A percentile compares a stretch with the other conserved stretches of the same genome.
phyloP scores from a whole-genome alignment of 129 eudicot genomes.

The Tanacetum coccineum region DNA sequence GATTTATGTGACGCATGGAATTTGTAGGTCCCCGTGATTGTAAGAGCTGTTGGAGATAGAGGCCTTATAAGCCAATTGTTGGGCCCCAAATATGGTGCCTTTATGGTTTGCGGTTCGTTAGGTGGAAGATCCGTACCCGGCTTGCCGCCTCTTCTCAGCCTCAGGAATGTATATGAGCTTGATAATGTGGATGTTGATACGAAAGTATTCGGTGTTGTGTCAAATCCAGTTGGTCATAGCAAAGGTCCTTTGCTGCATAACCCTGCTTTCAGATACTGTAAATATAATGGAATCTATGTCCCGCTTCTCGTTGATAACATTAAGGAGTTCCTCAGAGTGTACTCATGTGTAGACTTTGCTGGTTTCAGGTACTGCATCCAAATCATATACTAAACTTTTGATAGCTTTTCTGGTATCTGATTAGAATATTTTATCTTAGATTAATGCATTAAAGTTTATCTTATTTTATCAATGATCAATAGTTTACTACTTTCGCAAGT shows the following conservation, averaged over 20 bases:
- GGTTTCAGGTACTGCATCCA: conserved; percentile 65
- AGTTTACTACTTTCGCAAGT: neutral
- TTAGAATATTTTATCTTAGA: neutral
- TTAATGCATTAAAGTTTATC: neutral
- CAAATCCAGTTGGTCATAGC: conserved; percentile 86
- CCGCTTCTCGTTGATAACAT: conserved; percentile 79
- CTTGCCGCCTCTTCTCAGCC: conserved; percentile 55
- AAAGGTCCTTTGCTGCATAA: conserved; percentile 80
- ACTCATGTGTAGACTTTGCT: conserved; percentile 66
- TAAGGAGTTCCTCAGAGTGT: conserved; percentile 61
- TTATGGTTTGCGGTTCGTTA: conserved; percentile 49
- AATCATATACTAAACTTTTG: neutral
- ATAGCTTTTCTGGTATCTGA: conserved; percentile 1
- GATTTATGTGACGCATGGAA: neutral
- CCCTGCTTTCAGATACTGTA: conserved; percentile 63
- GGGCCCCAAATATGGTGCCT: conserved; percentile 80
- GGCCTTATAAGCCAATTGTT: conserved; percentile 75
- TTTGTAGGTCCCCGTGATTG: conserved; percentile 65
- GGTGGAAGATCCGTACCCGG: conserved; percentile 58
- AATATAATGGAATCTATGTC: conserved; percentile 76
- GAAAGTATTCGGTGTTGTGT: conserved; percentile 75
- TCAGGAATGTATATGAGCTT: conserved; percentile 56
- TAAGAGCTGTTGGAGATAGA: conserved; percentile 71
- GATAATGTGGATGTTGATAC: conserved; percentile 53
- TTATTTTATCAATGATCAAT: neutral